A percentile compares a stretch with the other conserved stretches of the same genome.
Evolutionary conservation across 2,329 filamentous ascomycete species (phyloP).

Genomic region (Ceratocystis ficicola): DNA sequence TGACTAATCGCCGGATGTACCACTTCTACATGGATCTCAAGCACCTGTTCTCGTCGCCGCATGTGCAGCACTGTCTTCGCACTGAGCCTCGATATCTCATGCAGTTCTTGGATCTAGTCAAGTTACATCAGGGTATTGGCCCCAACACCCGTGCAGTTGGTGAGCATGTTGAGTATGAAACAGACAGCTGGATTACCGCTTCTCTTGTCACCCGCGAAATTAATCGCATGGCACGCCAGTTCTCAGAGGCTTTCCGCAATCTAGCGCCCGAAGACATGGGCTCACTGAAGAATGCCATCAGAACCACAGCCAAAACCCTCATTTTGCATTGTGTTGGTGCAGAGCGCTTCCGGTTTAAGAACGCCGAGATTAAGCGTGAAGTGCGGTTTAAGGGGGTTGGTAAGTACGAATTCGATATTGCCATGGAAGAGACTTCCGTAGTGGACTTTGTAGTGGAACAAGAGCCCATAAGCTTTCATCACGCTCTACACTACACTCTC

Average conservation of each 20-base stretch:
- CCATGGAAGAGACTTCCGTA: slow-evolving; percentile 48
- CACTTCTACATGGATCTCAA: slow-evolving; percentile 95
- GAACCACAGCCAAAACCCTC: slow-evolving; percentile 65
- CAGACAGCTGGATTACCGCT: slow-evolving; percentile 94
- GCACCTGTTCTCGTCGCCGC: slow-evolving; percentile 76
- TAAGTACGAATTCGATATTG: slow-evolving; percentile 67
- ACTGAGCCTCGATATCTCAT: slow-evolving; percentile 76
- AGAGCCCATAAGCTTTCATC: slow-evolving; percentile 91
- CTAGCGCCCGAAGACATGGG: slow-evolving; percentile 50
- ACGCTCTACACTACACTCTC: slow-evolving; percentile 87
- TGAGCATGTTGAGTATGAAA: slow-evolving; percentile 96
- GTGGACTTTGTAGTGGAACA: slow-evolving; percentile 82
- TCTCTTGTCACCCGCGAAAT: slow-evolving; percentile 91
- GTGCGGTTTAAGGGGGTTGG: slow-evolving; percentile 66
- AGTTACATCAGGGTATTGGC: slow-evolving; percentile 92
- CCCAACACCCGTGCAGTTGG: slow-evolving; percentile 82
- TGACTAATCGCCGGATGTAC: slow-evolving; percentile 90
- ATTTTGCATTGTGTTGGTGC: slow-evolving; percentile 79
- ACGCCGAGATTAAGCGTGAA: slow-evolving; percentile 78
- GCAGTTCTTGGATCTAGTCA: slow-evolving; percentile 91
- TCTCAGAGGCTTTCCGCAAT: slow-evolving; percentile 74
- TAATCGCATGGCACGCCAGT: slow-evolving; percentile 78
- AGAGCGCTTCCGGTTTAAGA: slow-evolving; percentile 74
- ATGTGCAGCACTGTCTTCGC: slow-evolving; percentile 75
- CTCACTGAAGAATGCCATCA: slow-evolving; percentile 59